Evolutionary conservation across 148 eudicot genomes (phyloP).

Genomic region (Rhododendron vialii): DNA sequence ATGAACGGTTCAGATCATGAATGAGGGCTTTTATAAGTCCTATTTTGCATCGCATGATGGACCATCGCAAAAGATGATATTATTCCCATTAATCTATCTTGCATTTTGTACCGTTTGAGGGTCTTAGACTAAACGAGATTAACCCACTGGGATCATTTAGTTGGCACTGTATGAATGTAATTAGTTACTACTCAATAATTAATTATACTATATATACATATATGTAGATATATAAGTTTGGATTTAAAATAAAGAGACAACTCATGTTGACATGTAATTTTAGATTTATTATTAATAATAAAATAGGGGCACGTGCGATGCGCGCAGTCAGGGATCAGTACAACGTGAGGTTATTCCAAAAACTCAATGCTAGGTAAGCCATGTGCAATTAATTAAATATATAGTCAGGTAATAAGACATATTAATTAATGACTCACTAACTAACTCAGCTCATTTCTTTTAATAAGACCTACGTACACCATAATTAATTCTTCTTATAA

Average conservation of each 20-base stretch:
- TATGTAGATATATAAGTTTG: not conserved
- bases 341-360: not conserved
- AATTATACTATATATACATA: too few species aligned
- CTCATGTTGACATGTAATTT: not conserved
- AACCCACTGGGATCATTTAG: too few species aligned
- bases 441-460: not conserved
- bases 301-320: not conserved
- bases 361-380: not conserved
- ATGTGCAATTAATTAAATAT: not conserved
- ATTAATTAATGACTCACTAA: not conserved
- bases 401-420: not conserved
- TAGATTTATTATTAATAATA: too few species aligned
- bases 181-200: too few species aligned
- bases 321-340: not conserved
- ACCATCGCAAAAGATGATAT: not conserved
- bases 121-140: too few species aligned
- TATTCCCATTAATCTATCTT: too few species aligned
- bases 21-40: not conserved
- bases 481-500: not conserved
- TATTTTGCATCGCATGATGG: too few species aligned
- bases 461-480: not conserved
- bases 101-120: too few species aligned
- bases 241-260: not conserved
- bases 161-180: too few species aligned
- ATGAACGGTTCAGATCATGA: not conserved